phyloP scores from a whole-genome alignment of 1,284 basidiomycete species.

The Cerrena zonata region DNA sequence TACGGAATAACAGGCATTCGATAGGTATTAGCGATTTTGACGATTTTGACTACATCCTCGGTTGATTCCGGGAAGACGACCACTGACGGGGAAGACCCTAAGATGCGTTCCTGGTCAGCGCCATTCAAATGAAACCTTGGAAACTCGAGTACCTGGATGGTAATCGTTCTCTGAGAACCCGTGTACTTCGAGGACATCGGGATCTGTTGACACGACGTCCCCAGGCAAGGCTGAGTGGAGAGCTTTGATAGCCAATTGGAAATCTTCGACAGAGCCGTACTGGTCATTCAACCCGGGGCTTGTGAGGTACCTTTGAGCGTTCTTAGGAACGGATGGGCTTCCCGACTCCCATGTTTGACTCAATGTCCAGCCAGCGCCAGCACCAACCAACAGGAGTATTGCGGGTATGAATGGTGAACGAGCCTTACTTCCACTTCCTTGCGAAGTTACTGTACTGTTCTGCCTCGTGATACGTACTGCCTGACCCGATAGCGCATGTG shows the following conservation, averaged over 20 bases:
- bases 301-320: background rate
- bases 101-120: too few relatives aligned
- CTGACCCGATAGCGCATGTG: too few relatives aligned
- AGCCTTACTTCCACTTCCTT: too few relatives aligned
- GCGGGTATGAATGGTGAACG: too few relatives aligned
- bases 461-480: too few relatives aligned
- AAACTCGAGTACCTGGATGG: slow-evolving; percentile 40
- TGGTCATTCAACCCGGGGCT: slow-evolving; percentile 17
- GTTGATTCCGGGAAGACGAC: slow-evolving; percentile 50
- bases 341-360: too few relatives aligned
- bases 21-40: slow-evolving; percentile 55
- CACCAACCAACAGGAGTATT: too few relatives aligned
- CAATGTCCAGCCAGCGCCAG: too few relatives aligned
- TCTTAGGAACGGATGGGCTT: too few relatives aligned
- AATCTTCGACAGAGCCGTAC: slow-evolving; percentile 48
- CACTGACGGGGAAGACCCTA: slow-evolving; percentile 55
- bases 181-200: slow-evolving; percentile 48
- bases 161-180: slow-evolving; percentile 56
- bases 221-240: slow-evolving; percentile 35
- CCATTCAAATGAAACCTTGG: too few relatives aligned
- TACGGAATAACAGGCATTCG: slow-evolving; percentile 54
- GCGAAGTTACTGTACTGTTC: too few relatives aligned
- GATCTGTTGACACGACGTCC: slow-evolving; percentile 47
- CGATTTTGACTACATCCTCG: slow-evolving; percentile 54
- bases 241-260: slow-evolving; percentile 45